Base-by-base conservation (phyloP, 148 eudicot genomes). In the Rhododendron kiyosumense region DNA sequence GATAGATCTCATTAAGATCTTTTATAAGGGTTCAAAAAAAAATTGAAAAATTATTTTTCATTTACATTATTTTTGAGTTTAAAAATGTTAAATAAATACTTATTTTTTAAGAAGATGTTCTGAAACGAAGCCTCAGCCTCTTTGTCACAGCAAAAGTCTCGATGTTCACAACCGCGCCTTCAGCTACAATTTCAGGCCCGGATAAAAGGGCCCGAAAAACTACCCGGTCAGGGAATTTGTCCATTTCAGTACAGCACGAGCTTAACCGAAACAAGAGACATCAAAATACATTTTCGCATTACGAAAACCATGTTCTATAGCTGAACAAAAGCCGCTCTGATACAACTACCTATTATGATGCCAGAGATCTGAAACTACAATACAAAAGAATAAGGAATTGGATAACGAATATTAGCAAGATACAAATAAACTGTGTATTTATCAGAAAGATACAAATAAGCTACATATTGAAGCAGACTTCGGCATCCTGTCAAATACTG, bases 401-500 rank as follows among this genome's bases (percentile, higher is more conserved):
- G 22, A 32, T 32, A 5, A 30, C 8, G 6, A 28, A 71, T 4
- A 26, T 7, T 24, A 22, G n/a, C 26, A 9, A 20, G 28, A 77
- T 20, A 24, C 28, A 78, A 43, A 10, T 41, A 43, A 43, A 18
- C 13, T 43, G 3, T 41, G 7, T 38, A 38, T 4, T 8, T 13
- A 26, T 67, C 32, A 43, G 28, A 3, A 22, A 10, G 81, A 43
- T 43, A 10, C 49, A 78, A 22, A 9, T 20, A 77, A 41, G 45
- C n/a, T 41, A 83, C 3, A 30, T 10, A 69, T 32, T 71, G 32
- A 30, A 65, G 14, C 30, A 65, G 24, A 83, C 14, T 51, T 52
- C 3, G 1, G 32, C 79, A 51, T 79, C 77, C 2, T 51, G 1
- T 91, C 89, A 95, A 81, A 52, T 78, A 38, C 89, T 84, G 89